Percentiles rank a stretch among this genome's conserved stretches.
Evolutionary conservation across 148 eudicot genomes (phyloP).

Genomic region (Euryodendron excelsum): DNA sequence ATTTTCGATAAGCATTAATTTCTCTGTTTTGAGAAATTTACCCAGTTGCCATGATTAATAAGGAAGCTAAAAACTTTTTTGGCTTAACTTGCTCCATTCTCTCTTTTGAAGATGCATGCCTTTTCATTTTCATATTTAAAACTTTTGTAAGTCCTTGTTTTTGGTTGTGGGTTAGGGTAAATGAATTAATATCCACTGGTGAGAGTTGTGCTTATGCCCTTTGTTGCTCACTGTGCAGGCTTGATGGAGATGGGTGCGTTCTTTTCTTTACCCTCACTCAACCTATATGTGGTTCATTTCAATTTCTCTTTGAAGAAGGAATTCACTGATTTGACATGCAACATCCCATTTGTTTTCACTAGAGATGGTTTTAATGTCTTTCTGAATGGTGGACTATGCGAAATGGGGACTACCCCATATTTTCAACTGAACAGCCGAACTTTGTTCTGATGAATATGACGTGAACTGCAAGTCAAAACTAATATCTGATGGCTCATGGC

Average conservation of each 20-base stretch:
- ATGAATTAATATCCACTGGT: neutral
- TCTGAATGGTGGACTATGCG: neutral
- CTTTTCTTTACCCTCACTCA: constrained; percentile 8
- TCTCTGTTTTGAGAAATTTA: neutral
- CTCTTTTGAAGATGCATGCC: neutral
- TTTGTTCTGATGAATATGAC: neutral
- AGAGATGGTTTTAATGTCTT: neutral
- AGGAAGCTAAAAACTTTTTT: neutral
- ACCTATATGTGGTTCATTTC: neutral
- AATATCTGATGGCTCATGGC: neutral
- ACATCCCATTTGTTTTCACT: neutral
- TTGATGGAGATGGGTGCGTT: constrained; percentile 98
- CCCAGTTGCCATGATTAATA: neutral
- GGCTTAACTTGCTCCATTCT: neutral
- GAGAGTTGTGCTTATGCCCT: constrained; percentile 7
- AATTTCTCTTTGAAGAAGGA: neutral
- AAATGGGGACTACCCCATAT: neutral
- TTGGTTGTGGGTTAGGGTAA: neutral
- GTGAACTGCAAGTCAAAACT: neutral
- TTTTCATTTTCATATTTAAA: neutral
- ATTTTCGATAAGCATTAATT: neutral
- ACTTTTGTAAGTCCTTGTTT: neutral
- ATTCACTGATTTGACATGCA: neutral
- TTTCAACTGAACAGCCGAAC: neutral
- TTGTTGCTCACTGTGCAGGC: constrained; percentile 55